phyloP scores from a whole-genome alignment of 176 grass and related monocot species.

The Raddia distichophylla region DNA sequence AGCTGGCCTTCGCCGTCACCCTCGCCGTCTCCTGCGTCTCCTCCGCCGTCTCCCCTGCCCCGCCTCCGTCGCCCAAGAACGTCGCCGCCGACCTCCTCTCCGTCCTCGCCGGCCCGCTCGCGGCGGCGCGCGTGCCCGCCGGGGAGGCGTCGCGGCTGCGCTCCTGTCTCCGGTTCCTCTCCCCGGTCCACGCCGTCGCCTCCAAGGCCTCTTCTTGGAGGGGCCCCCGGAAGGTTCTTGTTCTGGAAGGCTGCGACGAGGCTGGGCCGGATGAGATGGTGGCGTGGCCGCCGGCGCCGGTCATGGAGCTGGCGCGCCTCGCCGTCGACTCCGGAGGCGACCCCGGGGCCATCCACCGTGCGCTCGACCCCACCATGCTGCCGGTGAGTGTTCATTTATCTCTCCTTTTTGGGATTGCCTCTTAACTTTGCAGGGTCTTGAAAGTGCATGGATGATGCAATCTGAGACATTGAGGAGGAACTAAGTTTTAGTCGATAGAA shows the following conservation, averaged over 20 bases:
- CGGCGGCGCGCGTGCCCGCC: slow-evolving; percentile 46
- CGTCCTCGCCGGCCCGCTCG: slow-evolving; percentile 55
- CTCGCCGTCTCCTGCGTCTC: slow-evolving; percentile 51
- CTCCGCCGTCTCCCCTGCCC: slow-evolving; percentile 16
- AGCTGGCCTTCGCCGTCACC: slow-evolving; percentile 77
- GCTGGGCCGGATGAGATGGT: slow-evolving; percentile 62
- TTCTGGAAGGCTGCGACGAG: slow-evolving; percentile 24
- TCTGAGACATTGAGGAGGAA: not conserved
- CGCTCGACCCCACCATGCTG: slow-evolving; percentile 74
- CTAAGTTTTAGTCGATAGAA: not conserved
- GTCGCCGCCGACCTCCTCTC: slow-evolving; percentile 75
- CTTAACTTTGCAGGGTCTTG: not conserved
- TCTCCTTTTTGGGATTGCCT: not conserved
- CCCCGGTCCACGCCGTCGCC: slow-evolving; percentile 41
- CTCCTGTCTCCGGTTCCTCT: slow-evolving; percentile 75
- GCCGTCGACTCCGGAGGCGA: slow-evolving; percentile 85
- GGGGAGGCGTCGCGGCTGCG: slow-evolving; percentile 49
- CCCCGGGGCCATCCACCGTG: slow-evolving; percentile 62
- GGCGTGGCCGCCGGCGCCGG: slow-evolving; percentile 83
- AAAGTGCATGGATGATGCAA: not conserved
- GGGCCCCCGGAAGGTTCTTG: slow-evolving; percentile 42
- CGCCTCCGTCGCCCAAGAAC: slow-evolving; percentile 37
- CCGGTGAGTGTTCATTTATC: slow-evolving; percentile 46
- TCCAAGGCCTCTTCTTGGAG: slow-evolving; percentile 14
- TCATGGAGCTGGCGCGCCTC: slow-evolving; percentile 80